phyloP scores from a whole-genome alignment of 805 yeast genomes.

The Cyberlindnera americana region DNA sequence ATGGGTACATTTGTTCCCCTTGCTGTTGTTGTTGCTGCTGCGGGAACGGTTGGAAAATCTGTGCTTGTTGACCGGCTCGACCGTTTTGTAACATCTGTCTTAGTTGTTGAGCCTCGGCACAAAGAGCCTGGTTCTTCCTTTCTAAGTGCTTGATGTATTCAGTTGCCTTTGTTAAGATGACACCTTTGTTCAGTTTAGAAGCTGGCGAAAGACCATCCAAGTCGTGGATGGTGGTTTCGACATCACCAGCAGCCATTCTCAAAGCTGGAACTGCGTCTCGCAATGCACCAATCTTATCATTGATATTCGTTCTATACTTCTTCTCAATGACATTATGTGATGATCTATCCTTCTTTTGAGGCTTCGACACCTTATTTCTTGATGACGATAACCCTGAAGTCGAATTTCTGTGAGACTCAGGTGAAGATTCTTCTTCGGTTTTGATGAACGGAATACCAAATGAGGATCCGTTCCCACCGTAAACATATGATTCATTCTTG shows the following conservation, averaged over 20 bases:
- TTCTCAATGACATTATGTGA: constrained; percentile 81
- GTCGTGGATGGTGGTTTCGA: constrained; percentile 41
- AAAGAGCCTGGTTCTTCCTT: constrained; percentile 35
- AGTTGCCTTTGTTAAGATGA: constrained; percentile 70
- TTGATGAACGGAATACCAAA: constrained; percentile 2
- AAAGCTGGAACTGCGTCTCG: constrained; percentile 78
- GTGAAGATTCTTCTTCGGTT: constrained; percentile 9
- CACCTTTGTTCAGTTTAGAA: constrained; percentile 71
- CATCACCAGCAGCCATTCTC: constrained; percentile 55
- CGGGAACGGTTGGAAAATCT: not conserved
- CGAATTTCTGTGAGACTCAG: constrained; percentile 9
- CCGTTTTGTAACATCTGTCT: constrained; percentile 20
- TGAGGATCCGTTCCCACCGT: not conserved
- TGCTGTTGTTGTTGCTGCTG: constrained; percentile 19
- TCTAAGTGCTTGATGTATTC: constrained; percentile 78
- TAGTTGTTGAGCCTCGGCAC: constrained; percentile 50
- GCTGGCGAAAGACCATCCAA: constrained; percentile 78
- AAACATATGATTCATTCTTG: not conserved
- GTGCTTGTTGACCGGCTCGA: constrained; percentile 6
- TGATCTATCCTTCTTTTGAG: constrained; percentile 46
- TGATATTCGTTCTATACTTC: constrained; percentile 74
- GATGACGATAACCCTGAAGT: constrained; percentile 1
- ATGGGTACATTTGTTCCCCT: constrained; percentile 10
- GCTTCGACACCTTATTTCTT: constrained; percentile 34
- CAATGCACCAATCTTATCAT: constrained; percentile 62